Conservation (phyloP, 164 flowering plant genomes). For the Malania oleifera region DNA sequence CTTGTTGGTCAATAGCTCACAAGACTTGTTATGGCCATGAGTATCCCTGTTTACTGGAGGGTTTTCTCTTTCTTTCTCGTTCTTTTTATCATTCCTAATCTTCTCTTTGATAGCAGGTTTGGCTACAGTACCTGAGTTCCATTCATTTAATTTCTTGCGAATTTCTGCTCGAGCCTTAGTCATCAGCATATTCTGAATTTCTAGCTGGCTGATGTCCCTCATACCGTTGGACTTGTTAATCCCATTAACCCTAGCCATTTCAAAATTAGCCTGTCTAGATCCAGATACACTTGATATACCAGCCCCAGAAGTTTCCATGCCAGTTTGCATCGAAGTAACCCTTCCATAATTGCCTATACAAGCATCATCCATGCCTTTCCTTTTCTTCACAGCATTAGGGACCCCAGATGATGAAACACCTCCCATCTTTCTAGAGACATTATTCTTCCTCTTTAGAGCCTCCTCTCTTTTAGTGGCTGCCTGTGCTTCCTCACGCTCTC, state of each 20-base stretch:
- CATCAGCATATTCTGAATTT: conserved; percentile 40
- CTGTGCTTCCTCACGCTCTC: conserved; percentile 65
- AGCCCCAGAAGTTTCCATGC: conserved; percentile 19
- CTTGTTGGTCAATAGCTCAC: conserved; percentile 9
- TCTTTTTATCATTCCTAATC: conserved; percentile 16
- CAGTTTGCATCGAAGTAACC: conserved; percentile 14
- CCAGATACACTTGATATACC: conserved; percentile 18
- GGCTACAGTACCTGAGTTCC: conserved; percentile 20
- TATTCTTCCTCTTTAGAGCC: conserved; percentile 39
- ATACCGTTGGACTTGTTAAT: conserved; percentile 14
- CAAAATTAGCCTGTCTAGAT: conserved; percentile 19
- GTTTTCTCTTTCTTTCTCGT: conserved; percentile 15
- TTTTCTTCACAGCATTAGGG: conserved; percentile 33
- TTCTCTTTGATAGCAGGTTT: conserved; percentile 12
- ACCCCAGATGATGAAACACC: conserved; percentile 17
- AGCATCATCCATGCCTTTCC: conserved; percentile 30
- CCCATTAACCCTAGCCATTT: conserved; percentile 26
- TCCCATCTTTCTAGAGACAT: conserved; percentile 31
- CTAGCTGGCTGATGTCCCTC: conserved; percentile 38
- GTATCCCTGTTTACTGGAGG: conserved; percentile 8
- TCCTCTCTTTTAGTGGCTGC: conserved; percentile 66
- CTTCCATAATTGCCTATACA: conserved; percentile 16
- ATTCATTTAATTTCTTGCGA: conserved; percentile 34
- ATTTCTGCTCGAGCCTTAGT: conserved; percentile 60
- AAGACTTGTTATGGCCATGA: conserved; percentile 14